phyloP scores from a whole-genome alignment of 306 rosid species.

The Dryas alaskensis region DNA sequence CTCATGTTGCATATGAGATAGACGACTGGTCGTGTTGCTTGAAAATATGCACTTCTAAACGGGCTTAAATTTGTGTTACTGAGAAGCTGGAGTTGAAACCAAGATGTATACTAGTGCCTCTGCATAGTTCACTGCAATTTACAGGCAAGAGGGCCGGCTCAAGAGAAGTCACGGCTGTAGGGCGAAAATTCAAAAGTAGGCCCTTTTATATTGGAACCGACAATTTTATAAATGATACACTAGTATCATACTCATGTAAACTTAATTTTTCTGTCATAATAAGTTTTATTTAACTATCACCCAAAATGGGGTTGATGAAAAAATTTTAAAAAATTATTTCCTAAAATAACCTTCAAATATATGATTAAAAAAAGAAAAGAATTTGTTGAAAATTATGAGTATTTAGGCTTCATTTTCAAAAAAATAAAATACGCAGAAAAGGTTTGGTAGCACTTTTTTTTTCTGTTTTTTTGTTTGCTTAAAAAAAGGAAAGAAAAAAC shows the following conservation, averaged over 20 bases:
- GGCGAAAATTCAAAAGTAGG: background rate
- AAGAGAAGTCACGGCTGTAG: background rate
- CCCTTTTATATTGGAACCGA: background rate
- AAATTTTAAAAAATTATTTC: too few species aligned
- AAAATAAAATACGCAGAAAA: too few species aligned
- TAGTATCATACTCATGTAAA: background rate
- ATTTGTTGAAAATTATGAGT: too few species aligned
- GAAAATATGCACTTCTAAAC: background rate
- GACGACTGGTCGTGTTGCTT: background rate
- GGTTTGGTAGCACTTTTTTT: too few species aligned
- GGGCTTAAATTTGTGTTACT: background rate
- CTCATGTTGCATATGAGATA: constrained; percentile 67
- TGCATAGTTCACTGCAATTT: background rate
- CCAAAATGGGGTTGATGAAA: too few species aligned
- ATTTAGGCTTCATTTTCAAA: too few species aligned
- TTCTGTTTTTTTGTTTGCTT: too few species aligned
- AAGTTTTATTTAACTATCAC: background rate
- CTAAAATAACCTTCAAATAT: too few species aligned
- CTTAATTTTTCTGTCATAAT: background rate
- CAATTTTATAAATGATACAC: background rate
- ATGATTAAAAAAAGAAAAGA: too few species aligned
- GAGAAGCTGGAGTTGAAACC: background rate
- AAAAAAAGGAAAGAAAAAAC: too few species aligned
- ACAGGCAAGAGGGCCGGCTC: background rate
- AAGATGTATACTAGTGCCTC: background rate